These are phyloP conservation scores for Aspergillus glaucus DNA, from an alignment of 2,329 filamentous ascomycete species.

Conservation along the genomic window DNA sequence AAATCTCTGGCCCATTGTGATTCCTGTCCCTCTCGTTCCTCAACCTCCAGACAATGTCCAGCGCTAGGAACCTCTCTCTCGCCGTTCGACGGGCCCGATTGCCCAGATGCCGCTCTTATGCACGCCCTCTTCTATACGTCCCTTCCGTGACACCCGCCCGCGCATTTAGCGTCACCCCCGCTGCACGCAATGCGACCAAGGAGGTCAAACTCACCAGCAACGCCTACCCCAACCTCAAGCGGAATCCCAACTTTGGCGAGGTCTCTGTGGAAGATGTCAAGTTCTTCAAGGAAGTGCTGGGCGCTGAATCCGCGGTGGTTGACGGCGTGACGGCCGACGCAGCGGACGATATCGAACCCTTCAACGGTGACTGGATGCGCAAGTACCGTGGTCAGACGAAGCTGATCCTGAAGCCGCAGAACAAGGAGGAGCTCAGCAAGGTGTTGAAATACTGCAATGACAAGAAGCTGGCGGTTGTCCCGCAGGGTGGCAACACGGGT, in stretches of 20 bases:
- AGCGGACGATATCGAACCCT: conserved; percentile 75
- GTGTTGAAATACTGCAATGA: conserved; percentile 94
- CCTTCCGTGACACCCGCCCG: conserved; percentile 16
- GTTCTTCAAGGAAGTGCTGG: conserved; percentile 75
- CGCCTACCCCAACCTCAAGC: conserved; percentile 69
- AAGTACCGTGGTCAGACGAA: conserved; percentile 91
- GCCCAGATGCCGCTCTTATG: conserved; percentile 19
- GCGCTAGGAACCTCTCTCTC: conserved; percentile 23
- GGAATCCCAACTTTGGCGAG: conserved; percentile 64
- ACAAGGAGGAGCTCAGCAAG: conserved; percentile 81
- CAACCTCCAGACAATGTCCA: conserved; percentile 20
- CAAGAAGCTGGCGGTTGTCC: conserved; percentile 83
- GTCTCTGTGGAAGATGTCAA: conserved; percentile 74
- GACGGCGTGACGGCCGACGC: conserved; percentile 73
- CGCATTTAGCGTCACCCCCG: conserved; percentile 25
- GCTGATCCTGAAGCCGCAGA: conserved; percentile 78
- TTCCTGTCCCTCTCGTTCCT: conserved; percentile 2
- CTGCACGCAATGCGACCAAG: conserved; percentile 20
- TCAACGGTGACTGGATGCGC: conserved; percentile 98
- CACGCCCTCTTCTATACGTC: conserved; percentile 17
- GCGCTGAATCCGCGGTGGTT: conserved; percentile 70
- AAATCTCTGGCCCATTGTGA: conserved; percentile 12
- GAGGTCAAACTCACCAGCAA: conserved; percentile 72
- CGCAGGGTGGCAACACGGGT: conserved; percentile 94
- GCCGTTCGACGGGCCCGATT: conserved; percentile 28